Evolutionary conservation across 1,139 yeast genomes (phyloP).

Genomic region (Tardiomyces blankii): DNA sequence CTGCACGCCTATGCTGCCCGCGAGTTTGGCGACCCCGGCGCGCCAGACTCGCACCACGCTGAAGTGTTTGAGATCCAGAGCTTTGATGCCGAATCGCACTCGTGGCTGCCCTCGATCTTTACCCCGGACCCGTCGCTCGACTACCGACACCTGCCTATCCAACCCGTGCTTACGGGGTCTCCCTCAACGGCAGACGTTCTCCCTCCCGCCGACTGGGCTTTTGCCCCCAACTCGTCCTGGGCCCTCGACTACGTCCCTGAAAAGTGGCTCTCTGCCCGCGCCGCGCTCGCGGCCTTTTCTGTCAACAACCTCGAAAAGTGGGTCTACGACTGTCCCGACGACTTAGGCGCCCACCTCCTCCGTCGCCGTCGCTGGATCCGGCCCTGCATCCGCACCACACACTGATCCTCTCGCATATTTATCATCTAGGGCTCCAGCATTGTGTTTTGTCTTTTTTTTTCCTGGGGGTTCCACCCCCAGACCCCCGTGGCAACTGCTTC

Average conservation of each 20-base stretch:
- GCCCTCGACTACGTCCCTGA: conserved; percentile 17
- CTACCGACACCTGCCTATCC: background rate
- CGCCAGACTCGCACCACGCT: conserved; percentile 32
- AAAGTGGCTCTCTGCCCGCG: conserved; percentile 15
- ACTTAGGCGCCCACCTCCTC: background rate
- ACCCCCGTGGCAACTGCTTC: no score
- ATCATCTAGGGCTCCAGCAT: no score
- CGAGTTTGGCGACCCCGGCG: conserved; percentile 24
- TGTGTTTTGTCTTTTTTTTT: no score
- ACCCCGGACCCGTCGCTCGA: conserved; percentile 15
- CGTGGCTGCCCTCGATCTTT: conserved; percentile 39
- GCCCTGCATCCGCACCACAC: conserved; percentile 15
- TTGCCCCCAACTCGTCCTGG: conserved; percentile 16
- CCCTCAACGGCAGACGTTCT: conserved; percentile 11
- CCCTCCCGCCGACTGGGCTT: conserved; percentile 21
- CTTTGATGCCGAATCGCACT: conserved; percentile 36
- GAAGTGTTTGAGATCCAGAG: conserved; percentile 66
- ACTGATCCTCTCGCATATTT: no score
- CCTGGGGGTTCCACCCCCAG: no score
- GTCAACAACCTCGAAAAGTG: conserved; percentile 20
- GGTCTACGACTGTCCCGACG: conserved; percentile 18
- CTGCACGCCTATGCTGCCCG: conserved; percentile 27
- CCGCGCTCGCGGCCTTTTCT: conserved; percentile 7
- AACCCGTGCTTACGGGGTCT: conserved; percentile 8
- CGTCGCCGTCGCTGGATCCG: conserved; percentile 20